phyloP scores from a whole-genome alignment of 768 basidiomycete genomes.

The Lactarius tabidus region DNA sequence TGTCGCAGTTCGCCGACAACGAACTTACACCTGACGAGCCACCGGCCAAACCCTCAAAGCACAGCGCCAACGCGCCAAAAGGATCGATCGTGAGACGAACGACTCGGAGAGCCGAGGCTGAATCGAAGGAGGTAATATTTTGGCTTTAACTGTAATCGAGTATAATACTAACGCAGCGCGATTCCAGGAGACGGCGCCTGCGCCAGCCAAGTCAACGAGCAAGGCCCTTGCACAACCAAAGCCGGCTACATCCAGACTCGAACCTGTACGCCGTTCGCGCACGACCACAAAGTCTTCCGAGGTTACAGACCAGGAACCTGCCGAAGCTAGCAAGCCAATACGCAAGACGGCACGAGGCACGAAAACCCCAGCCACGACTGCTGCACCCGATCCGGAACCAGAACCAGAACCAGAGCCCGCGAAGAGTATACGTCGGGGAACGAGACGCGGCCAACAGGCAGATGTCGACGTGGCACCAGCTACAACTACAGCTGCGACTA shows the following conservation, averaged over 20 bases:
- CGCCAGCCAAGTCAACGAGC: not conserved
- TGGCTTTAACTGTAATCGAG: not conserved
- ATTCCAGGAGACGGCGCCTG: not conserved
- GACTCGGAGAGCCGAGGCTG: conserved; percentile 25
- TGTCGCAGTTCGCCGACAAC: conserved; percentile 21
- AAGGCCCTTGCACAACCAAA: conserved; percentile 5
- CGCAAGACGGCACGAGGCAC: conserved; percentile 17
- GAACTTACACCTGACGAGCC: conserved; percentile 14
- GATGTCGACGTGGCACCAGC: conserved; percentile 16
- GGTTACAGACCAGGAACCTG: conserved; percentile 21
- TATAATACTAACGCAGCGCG: not conserved
- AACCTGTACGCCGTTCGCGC: conserved; percentile 30
- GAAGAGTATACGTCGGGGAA: conserved; percentile 23
- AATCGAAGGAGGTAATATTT: conserved; percentile 26
- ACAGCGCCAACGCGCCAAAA: conserved; percentile 1
- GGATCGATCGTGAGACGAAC: conserved; percentile 24
- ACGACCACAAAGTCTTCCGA: conserved; percentile 25
- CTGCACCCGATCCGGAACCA: conserved; percentile 21
- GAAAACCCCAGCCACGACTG: conserved; percentile 7
- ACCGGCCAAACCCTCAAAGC: conserved; percentile 5
- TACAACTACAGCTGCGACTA: not conserved
- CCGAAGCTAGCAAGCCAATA: conserved; percentile 11
- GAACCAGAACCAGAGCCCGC: conserved; percentile 11
- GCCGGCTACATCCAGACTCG: not conserved
- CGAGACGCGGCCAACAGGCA: conserved; percentile 19